Base-by-base conservation (phyloP, 2,329 filamentous ascomycete species). In the Basipetospora chlamydospora region DNA sequence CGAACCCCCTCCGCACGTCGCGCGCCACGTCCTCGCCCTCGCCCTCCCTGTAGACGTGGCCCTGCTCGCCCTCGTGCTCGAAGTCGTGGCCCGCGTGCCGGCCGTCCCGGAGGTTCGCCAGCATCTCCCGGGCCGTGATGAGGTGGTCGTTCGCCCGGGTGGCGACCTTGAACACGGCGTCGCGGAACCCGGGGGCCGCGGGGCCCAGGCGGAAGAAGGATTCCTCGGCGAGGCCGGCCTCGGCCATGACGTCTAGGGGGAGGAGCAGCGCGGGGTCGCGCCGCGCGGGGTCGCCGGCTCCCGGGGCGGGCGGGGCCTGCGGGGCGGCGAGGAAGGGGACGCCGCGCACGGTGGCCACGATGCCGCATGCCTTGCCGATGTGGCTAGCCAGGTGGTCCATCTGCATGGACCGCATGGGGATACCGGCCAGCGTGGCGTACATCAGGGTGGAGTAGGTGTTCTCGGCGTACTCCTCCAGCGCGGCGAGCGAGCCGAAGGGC, bases 101-200 rank as follows among this genome's bases (percentile, higher is more conserved):
- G 2, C 86, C 84, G 4, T 74, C 76, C 37, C 73, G 73, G 15
- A 94, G 60, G 48, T 82, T 84, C 49, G 76, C 78, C 41, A 96
- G 57, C 86, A 98, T 94, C 54, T 94, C 84, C 41, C 86, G 68
- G 2, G 82, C 88, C 0, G 88, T 96, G 46, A 95, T 93, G 23
- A 98, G 64, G 57, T 98, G 90, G 53, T 98, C 90, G 50, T 92
- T 92, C 6, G 90, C 90, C 26, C 88, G 73, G 0, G 90, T 98
- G 1, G 90, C 90, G 11, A 98, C 84, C 4, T 75, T 70, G 57
- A 96, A 98, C 1, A 96, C 75, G 3, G 87, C 88, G 55, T 98
- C 88, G 42, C 81, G 77, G 13, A 96, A 65, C 0, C 87, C 87
- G 0, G 74, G 66, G 0, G 88, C 88, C n/a, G 73, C 61, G 0